Evolutionary conservation across 1,284 basidiomycete genomes (phyloP), one percentile per base, ranked within the genome.

Genomic region (Ceratobasidium papillatum): DNA sequence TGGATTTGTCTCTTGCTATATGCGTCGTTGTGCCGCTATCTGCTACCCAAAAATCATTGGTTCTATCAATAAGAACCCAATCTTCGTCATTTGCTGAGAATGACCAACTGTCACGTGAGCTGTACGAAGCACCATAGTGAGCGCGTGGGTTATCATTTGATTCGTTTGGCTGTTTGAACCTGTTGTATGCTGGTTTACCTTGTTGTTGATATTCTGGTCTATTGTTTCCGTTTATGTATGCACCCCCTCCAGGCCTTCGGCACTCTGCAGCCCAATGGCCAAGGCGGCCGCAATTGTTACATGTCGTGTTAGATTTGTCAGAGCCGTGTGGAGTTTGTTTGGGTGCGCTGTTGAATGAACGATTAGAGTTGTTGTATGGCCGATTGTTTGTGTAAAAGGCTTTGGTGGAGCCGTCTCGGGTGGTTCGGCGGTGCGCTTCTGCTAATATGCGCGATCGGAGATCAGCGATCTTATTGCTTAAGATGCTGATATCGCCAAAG

Each of bases 251-350:
- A 17, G 47, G 47, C 19, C 19, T 9, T 49, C 30, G 54, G 61
- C 38, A 63, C 30, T 63, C 61, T 1, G 45, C 47, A 3, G 34
- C 49, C 63, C 63, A 52, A 49, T 65, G 63, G 11, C 63, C 63
- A 22, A 65, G 27, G 27, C 30, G 19, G 14, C 62, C 27, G 22
- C 62, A 63, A 17, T 63, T 63, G 43, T 63, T 63, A 30, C 62
- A 63, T 27, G 45, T 63, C 1, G 62, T 25, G 22, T 49, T 63
- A 1, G 62, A 63, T 27, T 63, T 63, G 32, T 65, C 47, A 22
- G 63, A 43, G 38, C 14, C 7, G 5, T 41, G 38, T 41, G 38
- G 38, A 41, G 38, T 14, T 41, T 5, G 14, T 41, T 14, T 41
- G 14, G 38, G 38, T 41, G 14, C n/a, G n/a, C n/a, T 41, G 14